Percentiles rank a stretch among this genome's conserved stretches.
Evolutionary conservation across 2,329 filamentous ascomycete genomes (phyloP).

Genomic region (Colletotrichum sp.): DNA sequence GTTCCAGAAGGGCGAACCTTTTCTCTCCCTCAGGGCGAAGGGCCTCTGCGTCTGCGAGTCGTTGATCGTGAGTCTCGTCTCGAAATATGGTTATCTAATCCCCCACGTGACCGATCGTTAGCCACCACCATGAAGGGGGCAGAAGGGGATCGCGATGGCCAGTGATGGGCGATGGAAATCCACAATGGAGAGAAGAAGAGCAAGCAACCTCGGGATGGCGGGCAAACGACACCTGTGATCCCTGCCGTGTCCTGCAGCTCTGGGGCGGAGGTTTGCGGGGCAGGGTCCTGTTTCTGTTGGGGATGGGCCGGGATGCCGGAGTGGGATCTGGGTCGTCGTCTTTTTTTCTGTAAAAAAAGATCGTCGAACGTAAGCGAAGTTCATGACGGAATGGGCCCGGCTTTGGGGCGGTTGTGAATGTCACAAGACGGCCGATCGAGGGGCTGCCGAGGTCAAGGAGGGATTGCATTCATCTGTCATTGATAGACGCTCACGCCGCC

Average conservation of each 20-base stretch:
- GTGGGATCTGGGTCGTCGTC: slow-evolving; percentile 9
- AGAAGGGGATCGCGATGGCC: neutral
- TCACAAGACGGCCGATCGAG: neutral
- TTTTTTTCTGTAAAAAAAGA: neutral
- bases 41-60: neutral
- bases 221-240: slow-evolving; percentile 1
- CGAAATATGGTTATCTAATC: neutral
- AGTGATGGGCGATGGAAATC: neutral
- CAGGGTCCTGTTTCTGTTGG: slow-evolving; percentile 23
- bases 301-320: slow-evolving; percentile 18
- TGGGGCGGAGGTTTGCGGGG: slow-evolving; percentile 16
- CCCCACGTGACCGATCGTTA: neutral
- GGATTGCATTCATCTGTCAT: neutral
- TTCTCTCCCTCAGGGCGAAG: neutral
- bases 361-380: neutral
- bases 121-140: neutral
- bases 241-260: slow-evolving; percentile 2
- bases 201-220: neutral
- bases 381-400: neutral
- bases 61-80: neutral
- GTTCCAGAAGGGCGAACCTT: slow-evolving; percentile 9
- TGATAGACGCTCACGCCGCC: neutral
- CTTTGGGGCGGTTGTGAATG: neutral
- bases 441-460: neutral
- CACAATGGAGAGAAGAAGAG: neutral